Percentiles rank a stretch among this genome's conserved stretches.
phyloP scores from a whole-genome alignment of 1,284 basidiomycete species.

The Meripilus lineatus region DNA sequence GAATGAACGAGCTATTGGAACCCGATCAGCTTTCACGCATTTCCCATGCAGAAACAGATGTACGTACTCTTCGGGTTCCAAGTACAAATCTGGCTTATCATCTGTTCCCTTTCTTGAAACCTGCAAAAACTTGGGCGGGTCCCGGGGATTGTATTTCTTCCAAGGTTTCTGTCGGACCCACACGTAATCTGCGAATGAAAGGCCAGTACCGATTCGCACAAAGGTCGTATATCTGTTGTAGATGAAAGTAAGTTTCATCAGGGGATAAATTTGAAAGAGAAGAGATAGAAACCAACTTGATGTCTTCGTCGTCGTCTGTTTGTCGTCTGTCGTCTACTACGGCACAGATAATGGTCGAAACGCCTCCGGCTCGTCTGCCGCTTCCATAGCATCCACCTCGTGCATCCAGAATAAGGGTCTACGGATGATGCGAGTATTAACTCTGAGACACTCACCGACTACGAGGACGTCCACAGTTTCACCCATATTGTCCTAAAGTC shows the following conservation, averaged over 20 bases:
- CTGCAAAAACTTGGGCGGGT: slow-evolving; percentile 57
- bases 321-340: slow-evolving; percentile 63
- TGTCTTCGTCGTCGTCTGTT: slow-evolving; percentile 51
- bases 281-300: slow-evolving; percentile 41
- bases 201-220: slow-evolving; percentile 81
- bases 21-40: no score
- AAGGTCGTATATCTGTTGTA: slow-evolving; percentile 69
- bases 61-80: slow-evolving; percentile 73
- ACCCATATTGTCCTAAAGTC: slow-evolving; percentile 85
- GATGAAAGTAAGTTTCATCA: slow-evolving; percentile 4
- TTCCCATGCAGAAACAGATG: slow-evolving; percentile 7
- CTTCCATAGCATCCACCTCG: slow-evolving; percentile 72
- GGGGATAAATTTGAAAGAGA: slow-evolving; percentile 4
- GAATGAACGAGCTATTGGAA: slow-evolving; percentile 67
- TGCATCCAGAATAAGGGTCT: background rate
- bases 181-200: slow-evolving; percentile 79
- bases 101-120: slow-evolving; percentile 56
- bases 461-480: slow-evolving; percentile 89
- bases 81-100: slow-evolving; percentile 78
- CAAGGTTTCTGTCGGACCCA: slow-evolving; percentile 75
- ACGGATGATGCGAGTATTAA: background rate
- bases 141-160: slow-evolving; percentile 66
- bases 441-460: slow-evolving; percentile 49
- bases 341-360: slow-evolving; percentile 75
- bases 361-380: slow-evolving; percentile 71